Evolutionary conservation across 2,329 filamentous ascomycete species (phyloP), one percentile per base, ranked within the genome.

Genomic region (Diplocarpon rosae): DNA sequence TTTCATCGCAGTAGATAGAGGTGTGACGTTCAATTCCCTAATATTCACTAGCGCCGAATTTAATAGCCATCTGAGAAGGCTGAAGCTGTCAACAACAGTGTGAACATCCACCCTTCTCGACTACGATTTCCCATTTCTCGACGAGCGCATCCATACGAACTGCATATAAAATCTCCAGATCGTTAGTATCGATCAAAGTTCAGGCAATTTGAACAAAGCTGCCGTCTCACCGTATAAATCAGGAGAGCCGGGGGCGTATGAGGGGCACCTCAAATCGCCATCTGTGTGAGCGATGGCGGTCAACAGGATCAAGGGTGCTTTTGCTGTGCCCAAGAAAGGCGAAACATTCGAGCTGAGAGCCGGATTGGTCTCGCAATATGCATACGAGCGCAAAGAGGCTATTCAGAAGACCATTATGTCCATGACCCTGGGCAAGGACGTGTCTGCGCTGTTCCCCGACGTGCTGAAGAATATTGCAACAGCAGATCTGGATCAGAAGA

Each of bases 381-480:
- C 92, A 49, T 95, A 93, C 69, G 92, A 98, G 76, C 83, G 88
- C 61, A 98, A 98, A 68, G 92, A 98, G 71, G 85, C 92, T 17
- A 98, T 98, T 58, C 92, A 98, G 65, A 96, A 95, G 75, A 98
- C 92, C 53, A 98, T 98, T 69, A 96, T 96, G 89, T 89, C 92
- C 63, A 98, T 98, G 92, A 98, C 92, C 1, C 66, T 98, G 57
- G 92, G 92, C 65, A 98, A 98, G 67, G 92, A 98, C 68, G 92
- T 98, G 48, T 98, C 92, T 43, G 85, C 89, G 45, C 71, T 98
- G 52, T 98, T 98, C 64, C 92, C 92, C 1, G 92, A 98, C 63
- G 92, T 98, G 29, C 72, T 98, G 53, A 98, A 98, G 75, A 98
- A 98, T 62, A 98, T 98, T 66, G 92, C 92, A 47, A 98, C 92